phyloP scores from a whole-genome alignment of 2,329 filamentous ascomycete species.

The Fusarium sp. region DNA sequence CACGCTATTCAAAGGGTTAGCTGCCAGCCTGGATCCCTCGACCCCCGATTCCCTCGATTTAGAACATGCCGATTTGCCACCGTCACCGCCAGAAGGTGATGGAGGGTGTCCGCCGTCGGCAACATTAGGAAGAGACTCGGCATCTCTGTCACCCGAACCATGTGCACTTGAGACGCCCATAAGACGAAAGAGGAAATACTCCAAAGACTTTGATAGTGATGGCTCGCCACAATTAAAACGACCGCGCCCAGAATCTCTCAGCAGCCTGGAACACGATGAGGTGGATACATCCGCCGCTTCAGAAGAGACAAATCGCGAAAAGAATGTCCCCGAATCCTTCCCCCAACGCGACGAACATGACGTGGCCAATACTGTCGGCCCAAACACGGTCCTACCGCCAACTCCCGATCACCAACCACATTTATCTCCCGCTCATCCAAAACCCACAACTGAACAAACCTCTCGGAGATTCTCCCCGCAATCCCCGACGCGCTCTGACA shows the following conservation, averaged over 20 bases:
- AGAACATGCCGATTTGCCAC: not conserved
- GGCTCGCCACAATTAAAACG: not conserved
- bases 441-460: not conserved
- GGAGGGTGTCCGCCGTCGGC: not conserved
- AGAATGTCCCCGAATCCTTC: not conserved
- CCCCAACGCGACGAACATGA: not conserved
- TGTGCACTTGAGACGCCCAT: not conserved
- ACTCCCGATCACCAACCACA: not conserved
- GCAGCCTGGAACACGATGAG: not conserved
- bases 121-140: not conserved
- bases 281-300: not conserved
- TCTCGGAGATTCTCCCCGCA: not conserved
- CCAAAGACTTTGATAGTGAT: not conserved
- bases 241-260: not conserved
- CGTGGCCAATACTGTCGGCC: not conserved
- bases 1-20: not conserved
- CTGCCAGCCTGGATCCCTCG: not conserved
- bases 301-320: not conserved
- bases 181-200: not conserved
- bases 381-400: not conserved
- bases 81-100: not conserved
- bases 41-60: not conserved
- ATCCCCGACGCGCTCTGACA: not conserved
- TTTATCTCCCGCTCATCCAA: not conserved
- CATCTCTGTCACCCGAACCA: not conserved